phyloP scores from a whole-genome alignment of 768 basidiomycete genomes.

The Daedaleopsis sinensis region DNA sequence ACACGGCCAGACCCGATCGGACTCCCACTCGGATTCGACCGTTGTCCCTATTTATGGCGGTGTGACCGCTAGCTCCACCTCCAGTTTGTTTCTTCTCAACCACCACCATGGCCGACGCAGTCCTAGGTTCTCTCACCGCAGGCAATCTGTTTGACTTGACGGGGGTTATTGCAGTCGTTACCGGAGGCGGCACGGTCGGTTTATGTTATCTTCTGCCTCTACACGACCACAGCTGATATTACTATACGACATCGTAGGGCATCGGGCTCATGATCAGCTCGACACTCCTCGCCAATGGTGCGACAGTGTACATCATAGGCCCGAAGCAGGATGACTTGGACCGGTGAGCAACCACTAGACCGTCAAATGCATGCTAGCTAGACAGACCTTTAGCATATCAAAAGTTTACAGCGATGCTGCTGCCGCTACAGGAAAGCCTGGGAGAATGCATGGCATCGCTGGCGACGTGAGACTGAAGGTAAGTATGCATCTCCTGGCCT shows the following conservation, averaged over 20 bases:
- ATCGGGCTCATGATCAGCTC: constrained; percentile 51
- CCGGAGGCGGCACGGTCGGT: constrained; percentile 45
- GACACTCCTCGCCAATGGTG: constrained; percentile 47
- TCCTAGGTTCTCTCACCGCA: constrained; percentile 39
- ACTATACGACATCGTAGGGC: constrained; percentile 30
- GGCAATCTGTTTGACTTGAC: constrained; percentile 45
- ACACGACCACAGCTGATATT: not conserved
- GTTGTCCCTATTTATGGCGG: too few relatives aligned
- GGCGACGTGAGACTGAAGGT: constrained; percentile 48
- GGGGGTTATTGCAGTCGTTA: constrained; percentile 50
- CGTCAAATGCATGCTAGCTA: not conserved
- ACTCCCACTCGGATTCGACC: too few relatives aligned
- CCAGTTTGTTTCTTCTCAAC: not conserved
- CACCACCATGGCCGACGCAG: constrained; percentile 9
- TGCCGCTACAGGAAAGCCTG: constrained; percentile 29
- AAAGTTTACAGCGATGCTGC: constrained; percentile 42
- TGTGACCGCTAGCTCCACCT: not conserved
- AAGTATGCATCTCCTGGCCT: not conserved
- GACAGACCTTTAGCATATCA: constrained; percentile 29
- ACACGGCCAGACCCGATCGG: too few relatives aligned
- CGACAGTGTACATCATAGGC: constrained; percentile 49
- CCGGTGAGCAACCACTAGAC: constrained; percentile 23
- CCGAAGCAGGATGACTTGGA: constrained; percentile 41
- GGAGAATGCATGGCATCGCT: constrained; percentile 43
- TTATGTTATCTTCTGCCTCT: not conserved